Evolutionary conservation across 2,329 filamentous ascomycete species (phyloP).

Genomic region (Tolypocladium amazonense): DNA sequence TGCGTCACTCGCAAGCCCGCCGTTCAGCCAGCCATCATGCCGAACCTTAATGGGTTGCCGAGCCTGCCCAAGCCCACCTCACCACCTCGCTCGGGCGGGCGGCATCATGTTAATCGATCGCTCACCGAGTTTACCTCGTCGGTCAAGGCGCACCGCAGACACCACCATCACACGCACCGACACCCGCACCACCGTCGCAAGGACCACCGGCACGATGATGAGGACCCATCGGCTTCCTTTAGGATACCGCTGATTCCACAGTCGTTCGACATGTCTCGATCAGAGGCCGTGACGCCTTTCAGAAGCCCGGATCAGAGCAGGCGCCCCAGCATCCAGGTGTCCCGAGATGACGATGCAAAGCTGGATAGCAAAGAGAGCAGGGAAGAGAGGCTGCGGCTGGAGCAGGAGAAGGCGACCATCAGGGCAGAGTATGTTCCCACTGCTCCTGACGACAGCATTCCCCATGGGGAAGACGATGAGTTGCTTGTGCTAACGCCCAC

Average conservation of each 20-base stretch:
- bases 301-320: slow-evolving; percentile 32
- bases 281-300: slow-evolving; percentile 32
- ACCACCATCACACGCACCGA: slow-evolving; percentile 18
- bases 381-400: slow-evolving; percentile 29
- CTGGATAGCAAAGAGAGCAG: slow-evolving; percentile 23
- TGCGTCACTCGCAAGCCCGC: slow-evolving; percentile 2
- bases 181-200: slow-evolving; percentile 19
- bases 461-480: not conserved
- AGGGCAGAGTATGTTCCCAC: slow-evolving; percentile 19
- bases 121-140: slow-evolving; percentile 43
- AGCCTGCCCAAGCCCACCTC: slow-evolving; percentile 7
- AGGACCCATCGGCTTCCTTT: slow-evolving; percentile 13
- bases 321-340: slow-evolving; percentile 27
- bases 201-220: slow-evolving; percentile 18
- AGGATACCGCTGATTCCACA: slow-evolving; percentile 19
- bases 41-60: slow-evolving; percentile 7
- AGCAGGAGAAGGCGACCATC: slow-evolving; percentile 20
- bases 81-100: slow-evolving; percentile 17
- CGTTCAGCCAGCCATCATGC: slow-evolving; percentile 6
- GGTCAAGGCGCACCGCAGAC: slow-evolving; percentile 28
- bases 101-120: slow-evolving; percentile 45
- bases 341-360: slow-evolving; percentile 16
- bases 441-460: not conserved
- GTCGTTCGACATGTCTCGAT: slow-evolving; percentile 35
- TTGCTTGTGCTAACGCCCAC: not conserved